Base-by-base conservation (phyloP, 2,329 filamentous ascomycete genomes). In the Dothistroma septosporum region DNA sequence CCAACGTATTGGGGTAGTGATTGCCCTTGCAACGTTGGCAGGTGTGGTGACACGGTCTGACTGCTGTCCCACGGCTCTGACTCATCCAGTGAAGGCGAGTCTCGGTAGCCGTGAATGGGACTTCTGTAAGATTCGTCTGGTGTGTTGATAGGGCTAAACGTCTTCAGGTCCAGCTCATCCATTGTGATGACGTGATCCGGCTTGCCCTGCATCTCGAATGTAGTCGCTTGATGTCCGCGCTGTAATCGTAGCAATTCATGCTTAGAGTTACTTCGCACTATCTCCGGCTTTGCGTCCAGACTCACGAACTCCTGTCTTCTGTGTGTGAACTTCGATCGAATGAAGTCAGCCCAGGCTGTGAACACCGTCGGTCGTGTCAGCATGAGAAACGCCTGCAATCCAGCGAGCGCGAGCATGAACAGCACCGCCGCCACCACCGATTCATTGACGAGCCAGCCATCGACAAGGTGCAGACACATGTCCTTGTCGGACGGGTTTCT, bases 331-430 rank as follows among this genome's bases (percentile, higher is more conserved):
- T 79, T 77, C 37, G 72, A 74, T 22, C 77, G 75, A 62, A 85
- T 76, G 53, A 92, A 77, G 28, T 95, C 87, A 47, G 80, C 67
- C 94, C 94, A 99, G 64, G 89, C 94, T 2, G 81, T 83, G 58
- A 95, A 80, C 87, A 97, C 95, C n/a, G 89, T 88, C 74, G 85
- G 86, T 56, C 92, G 88, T 41, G 89, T 88, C 33, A 97, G 85
- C 61, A 97, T 85, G 58, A 96, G 76, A 60, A 95, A 82, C 54
- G 89, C 85, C 86, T 93, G 96, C 53, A 97, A 79, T 8, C 93
- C 93, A 65, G 87, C 79, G 79, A 95, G 86, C 21, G 89, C 87
- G 7, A 99, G 80, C 54, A 97, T 83, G 58, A 97, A 79, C 53
- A 99, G 79, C 12, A 97, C 88, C 0, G 92, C 90, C 44, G 89